Percentiles rank a stretch among this genome's conserved stretches.
These are phyloP conservation scores for Tilletia caries DNA, from an alignment of 1,284 basidiomycete genomes.

Conservation along the genomic window DNA sequence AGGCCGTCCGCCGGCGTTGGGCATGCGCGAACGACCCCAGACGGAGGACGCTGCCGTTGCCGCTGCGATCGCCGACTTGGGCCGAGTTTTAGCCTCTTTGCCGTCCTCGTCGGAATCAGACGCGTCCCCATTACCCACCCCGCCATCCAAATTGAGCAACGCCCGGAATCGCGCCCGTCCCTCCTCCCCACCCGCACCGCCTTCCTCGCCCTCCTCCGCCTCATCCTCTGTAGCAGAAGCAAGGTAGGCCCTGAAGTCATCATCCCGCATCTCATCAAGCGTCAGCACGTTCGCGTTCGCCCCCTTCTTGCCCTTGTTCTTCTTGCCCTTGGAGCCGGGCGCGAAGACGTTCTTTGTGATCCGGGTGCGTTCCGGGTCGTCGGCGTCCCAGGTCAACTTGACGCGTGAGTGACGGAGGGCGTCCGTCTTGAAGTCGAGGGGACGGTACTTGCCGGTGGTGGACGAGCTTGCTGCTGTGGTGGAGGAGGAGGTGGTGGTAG, in stretches of 20 bases:
- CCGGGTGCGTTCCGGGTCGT: constrained; percentile 82
- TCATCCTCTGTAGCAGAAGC: constrained; percentile 44
- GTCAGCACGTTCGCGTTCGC: constrained; percentile 23
- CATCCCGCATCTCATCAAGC: constrained; percentile 42
- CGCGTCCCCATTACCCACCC: constrained; percentile 19
- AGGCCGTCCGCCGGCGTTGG: not conserved
- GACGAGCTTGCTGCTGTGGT: constrained; percentile 60
- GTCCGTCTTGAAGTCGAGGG: constrained; percentile 88
- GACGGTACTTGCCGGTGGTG: constrained; percentile 63
- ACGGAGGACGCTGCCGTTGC: not conserved
- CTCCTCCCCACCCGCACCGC: constrained; percentile 25
- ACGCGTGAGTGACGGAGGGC: constrained; percentile 98
- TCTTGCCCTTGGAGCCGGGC: not conserved
- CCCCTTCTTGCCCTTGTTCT: constrained; percentile 17
- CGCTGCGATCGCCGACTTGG: not conserved
- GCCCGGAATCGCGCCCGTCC: constrained; percentile 38
- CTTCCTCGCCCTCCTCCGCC: constrained; percentile 25
- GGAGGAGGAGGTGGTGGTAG: not conserved
- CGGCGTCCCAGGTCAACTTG: constrained; percentile 96
- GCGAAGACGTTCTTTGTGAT: constrained; percentile 56
- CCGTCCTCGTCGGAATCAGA: not conserved
- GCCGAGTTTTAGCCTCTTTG: not conserved
- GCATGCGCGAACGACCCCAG: not conserved
- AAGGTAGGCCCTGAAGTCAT: constrained; percentile 51
- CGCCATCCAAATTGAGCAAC: constrained; percentile 36